A percentile compares a stretch with the other conserved stretches of the same genome.
These are phyloP conservation scores for Alternaria sp. DNA, from an alignment of 2,329 filamentous ascomycete genomes.

Conservation along the genomic window DNA sequence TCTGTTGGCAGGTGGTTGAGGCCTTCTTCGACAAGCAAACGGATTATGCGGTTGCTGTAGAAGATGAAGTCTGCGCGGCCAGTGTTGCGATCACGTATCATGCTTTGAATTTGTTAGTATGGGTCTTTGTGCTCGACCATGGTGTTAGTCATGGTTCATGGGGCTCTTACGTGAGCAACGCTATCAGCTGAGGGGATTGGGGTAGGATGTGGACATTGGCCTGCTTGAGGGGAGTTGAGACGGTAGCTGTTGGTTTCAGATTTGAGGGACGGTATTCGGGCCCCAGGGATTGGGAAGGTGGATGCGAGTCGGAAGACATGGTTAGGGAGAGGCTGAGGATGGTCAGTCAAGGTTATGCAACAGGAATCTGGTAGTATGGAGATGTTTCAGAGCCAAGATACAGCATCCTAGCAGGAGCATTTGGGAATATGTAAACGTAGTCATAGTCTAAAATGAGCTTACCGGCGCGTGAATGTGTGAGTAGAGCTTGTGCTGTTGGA, in stretches of 20 bases:
- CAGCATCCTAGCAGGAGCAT: not conserved
- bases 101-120: constrained; percentile 60
- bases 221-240: constrained; percentile 80
- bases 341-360: not conserved
- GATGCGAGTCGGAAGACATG: constrained; percentile 37
- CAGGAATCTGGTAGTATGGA: not conserved
- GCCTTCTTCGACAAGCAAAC: constrained; percentile 93
- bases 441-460: not conserved
- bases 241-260: constrained; percentile 84
- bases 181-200: constrained; percentile 96
- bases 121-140: not conserved
- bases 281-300: constrained; percentile 70
- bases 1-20: constrained; percentile 95
- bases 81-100: constrained; percentile 92
- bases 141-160: constrained; percentile 4
- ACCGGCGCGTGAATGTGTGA: constrained; percentile 1
- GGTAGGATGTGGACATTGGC: constrained; percentile 89
- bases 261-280: constrained; percentile 77
- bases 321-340: constrained; percentile 13
- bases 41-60: constrained; percentile 98
- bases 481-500: not conserved
- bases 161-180: constrained; percentile 85
- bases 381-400: not conserved
- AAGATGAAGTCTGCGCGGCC: constrained; percentile 97
- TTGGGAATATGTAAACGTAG: not conserved